Percentiles rank a stretch among this genome's conserved stretches.
Evolutionary conservation across 2,329 filamentous ascomycete species (phyloP).

Genomic region (Juglanconis juglandina): DNA sequence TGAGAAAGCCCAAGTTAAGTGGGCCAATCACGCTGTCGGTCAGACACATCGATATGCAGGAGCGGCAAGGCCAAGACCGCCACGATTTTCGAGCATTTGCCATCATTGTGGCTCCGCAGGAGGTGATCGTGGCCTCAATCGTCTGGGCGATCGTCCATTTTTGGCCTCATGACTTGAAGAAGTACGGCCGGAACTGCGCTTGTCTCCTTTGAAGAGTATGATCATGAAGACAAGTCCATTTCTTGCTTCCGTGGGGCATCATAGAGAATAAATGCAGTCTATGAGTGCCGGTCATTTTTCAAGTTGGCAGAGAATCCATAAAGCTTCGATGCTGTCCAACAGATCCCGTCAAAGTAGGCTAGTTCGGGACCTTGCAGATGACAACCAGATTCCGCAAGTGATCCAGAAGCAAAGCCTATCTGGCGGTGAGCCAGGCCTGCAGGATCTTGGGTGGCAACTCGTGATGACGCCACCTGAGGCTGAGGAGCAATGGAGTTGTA

Average conservation of each 20-base stretch:
- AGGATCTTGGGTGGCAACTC: background rate
- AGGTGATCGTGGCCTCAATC: background rate
- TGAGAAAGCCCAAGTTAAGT: background rate
- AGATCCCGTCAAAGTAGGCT: background rate
- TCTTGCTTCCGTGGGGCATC: background rate
- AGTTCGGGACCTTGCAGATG: conserved; percentile 5
- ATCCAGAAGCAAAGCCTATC: background rate
- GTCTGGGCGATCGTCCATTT: background rate
- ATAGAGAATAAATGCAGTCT: background rate
- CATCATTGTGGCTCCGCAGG: background rate
- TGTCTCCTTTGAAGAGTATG: background rate
- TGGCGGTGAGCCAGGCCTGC: background rate
- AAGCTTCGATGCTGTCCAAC: background rate
- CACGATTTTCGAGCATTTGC: background rate
- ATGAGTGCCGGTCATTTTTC: background rate
- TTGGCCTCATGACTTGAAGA: background rate
- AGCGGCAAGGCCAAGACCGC: background rate
- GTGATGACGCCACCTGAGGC: background rate
- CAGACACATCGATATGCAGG: background rate
- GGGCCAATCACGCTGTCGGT: no score
- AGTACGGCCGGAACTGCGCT: background rate
- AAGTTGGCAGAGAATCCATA: background rate
- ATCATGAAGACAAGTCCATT: background rate
- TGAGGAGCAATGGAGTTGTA: background rate
- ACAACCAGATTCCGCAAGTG: background rate